Evolutionary conservation across 73 alveolate genomes (phyloP).

Genomic region (Paraurostyla sp.): DNA sequence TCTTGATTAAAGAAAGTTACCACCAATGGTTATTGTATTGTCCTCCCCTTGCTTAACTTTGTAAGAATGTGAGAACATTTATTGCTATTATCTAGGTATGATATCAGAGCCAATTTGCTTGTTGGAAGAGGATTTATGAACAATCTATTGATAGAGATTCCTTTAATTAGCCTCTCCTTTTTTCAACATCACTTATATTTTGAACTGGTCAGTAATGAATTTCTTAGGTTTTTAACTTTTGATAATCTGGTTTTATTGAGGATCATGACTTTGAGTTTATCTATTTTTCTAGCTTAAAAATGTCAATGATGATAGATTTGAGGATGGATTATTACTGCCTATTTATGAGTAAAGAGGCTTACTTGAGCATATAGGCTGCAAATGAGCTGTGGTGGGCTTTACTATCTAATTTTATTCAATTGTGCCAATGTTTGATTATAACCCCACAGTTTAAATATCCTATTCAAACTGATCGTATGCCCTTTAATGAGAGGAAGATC

Average conservation of each 20-base stretch:
- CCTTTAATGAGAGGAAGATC: not conserved
- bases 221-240: not conserved
- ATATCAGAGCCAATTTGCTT: not conserved
- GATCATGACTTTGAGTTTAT: not conserved
- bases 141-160: not conserved
- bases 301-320: conserved; percentile 1
- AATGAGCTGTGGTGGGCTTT: not conserved
- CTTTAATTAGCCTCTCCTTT: not conserved
- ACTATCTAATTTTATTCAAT: not conserved
- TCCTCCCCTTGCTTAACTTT: not conserved
- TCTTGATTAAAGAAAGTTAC: not conserved
- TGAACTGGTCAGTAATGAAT: conserved; percentile 27
- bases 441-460: not conserved
- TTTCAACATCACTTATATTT: not conserved
- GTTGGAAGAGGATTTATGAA: not conserved
- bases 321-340: not conserved
- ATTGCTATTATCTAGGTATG: not conserved
- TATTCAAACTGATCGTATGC: not conserved
- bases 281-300: not conserved
- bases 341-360: not conserved
- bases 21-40: not conserved
- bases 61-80: not conserved
- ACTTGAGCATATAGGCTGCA: not conserved
- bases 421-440: too few species aligned
- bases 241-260: not conserved